Evolutionary conservation across 2,329 filamentous ascomycete species (phyloP), one percentile per base, ranked within the genome.

Genomic region (Byssothecium circinans): DNA sequence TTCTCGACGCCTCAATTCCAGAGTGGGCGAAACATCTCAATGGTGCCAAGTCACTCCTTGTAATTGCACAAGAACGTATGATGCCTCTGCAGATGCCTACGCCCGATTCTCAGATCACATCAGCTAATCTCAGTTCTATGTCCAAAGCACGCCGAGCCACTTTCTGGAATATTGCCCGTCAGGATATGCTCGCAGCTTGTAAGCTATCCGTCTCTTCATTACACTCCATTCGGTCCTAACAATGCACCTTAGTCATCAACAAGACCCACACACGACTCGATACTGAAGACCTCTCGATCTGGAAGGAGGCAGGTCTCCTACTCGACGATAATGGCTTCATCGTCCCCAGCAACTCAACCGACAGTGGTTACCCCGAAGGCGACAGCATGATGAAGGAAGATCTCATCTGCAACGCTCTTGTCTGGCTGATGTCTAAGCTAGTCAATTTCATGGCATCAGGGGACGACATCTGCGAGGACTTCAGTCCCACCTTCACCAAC

Each of bases 101-200:
- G 11, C 74, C 72, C 10, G 61, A 64, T 14, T 58, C 65, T 3
- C 52, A 57, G 8, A 44, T 65, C n/a, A 53, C 62, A 22, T 57
- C 58, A 18, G 50, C 59, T 17, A 63, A 54, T 34, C 53, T 58
- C 19, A 62, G 57, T 19, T 60, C 64, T 36, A 75, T 80, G 2
- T 82, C 78, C 2, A 78, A 79, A 60, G 80, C 75, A 10, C 75
- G 82, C 17, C 77, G 73, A 61, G 82, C 83, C 6, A 82, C 81
- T 0, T 86, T 86, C 60, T 86, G 83, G 83, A 85, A 85, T 54
- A 83, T 86, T 62, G 83, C 83, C 14, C 74, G 83, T 19, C 83
- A 86, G 57, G 83, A 86, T 54, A 83, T 85, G 70, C 71, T 86
- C 23, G 79, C 81, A 58, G 83, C 83, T 43, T 85, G 80, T 78